Evolutionary conservation across 768 basidiomycete species (phyloP).

Genomic region (Paxillus involutus): DNA sequence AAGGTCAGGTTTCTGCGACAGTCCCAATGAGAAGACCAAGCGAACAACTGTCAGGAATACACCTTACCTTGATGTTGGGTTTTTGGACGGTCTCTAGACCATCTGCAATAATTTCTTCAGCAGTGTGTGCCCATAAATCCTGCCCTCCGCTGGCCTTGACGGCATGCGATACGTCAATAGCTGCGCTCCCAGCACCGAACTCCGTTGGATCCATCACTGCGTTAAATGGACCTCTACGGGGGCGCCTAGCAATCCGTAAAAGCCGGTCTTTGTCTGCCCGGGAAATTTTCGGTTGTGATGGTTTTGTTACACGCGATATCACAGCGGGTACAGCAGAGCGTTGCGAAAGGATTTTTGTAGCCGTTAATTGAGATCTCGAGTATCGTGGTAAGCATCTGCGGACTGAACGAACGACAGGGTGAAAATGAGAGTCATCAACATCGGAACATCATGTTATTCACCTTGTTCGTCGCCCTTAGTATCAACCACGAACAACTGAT

Average conservation of each 20-base stretch:
- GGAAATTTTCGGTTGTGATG: slow-evolving; percentile 41
- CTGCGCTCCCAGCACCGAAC: slow-evolving; percentile 62
- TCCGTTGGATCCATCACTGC: slow-evolving; percentile 67
- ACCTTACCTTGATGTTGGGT: slow-evolving; percentile 52
- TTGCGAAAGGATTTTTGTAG: slow-evolving; percentile 77
- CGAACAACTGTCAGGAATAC: not conserved
- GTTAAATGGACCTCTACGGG: slow-evolving; percentile 72
- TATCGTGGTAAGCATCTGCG: slow-evolving; percentile 58
- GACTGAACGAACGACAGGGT: slow-evolving; percentile 39
- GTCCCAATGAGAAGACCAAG: not conserved
- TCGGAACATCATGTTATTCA: slow-evolving; percentile 30
- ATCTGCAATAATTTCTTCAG: slow-evolving; percentile 39
- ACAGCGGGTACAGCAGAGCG: slow-evolving; percentile 89
- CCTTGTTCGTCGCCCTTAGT: slow-evolving; percentile 74
- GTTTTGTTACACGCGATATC: slow-evolving; percentile 46
- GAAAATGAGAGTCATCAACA: not conserved
- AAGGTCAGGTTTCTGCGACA: slow-evolving; percentile 47
- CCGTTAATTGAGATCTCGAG: slow-evolving; percentile 55
- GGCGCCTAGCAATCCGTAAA: slow-evolving; percentile 71
- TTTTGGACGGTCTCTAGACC: slow-evolving; percentile 39
- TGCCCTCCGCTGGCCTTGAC: slow-evolving; percentile 67
- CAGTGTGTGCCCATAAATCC: slow-evolving; percentile 56
- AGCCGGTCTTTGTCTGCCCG: slow-evolving; percentile 74
- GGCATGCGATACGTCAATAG: slow-evolving; percentile 64
- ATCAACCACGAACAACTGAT: slow-evolving; percentile 81